phyloP scores from a whole-genome alignment of 2,329 filamentous ascomycete genomes.

The Cryphonectria carpinicola region DNA sequence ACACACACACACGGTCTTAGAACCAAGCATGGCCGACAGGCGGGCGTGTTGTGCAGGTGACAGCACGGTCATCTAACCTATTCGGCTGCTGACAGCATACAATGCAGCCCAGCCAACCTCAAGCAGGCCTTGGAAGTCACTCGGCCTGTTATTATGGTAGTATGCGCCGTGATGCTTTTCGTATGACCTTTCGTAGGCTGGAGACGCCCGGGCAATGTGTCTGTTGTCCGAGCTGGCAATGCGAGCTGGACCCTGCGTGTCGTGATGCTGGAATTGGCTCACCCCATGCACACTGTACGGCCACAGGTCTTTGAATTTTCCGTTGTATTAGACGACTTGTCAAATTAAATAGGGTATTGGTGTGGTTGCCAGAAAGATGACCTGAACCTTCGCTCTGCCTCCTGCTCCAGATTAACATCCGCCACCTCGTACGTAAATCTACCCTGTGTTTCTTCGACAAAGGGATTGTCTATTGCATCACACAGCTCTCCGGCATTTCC shows the following conservation, averaged over 20 bases:
- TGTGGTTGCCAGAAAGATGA: conserved; percentile 24
- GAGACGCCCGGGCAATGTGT: neutral
- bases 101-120: neutral
- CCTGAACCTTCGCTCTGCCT: conserved; percentile 23
- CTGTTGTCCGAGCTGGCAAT: neutral
- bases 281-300: neutral
- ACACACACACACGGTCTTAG: neutral
- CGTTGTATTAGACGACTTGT: neutral
- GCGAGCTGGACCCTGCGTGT: neutral
- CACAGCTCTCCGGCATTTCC: neutral
- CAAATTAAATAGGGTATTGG: conserved; percentile 5
- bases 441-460: neutral
- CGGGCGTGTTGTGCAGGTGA: neutral
- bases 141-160: neutral
- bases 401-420: neutral
- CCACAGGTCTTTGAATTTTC: neutral
- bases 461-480: neutral
- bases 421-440: neutral
- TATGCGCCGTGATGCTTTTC: neutral
- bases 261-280: neutral
- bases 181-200: neutral
- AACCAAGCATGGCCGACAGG: neutral
- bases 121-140: neutral
- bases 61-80: neutral
- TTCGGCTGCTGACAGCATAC: neutral